Evolutionary conservation across 2,329 filamentous ascomycete species (phyloP), one percentile per base, ranked within the genome.

Genomic region (Arthroderma uncinatum): DNA sequence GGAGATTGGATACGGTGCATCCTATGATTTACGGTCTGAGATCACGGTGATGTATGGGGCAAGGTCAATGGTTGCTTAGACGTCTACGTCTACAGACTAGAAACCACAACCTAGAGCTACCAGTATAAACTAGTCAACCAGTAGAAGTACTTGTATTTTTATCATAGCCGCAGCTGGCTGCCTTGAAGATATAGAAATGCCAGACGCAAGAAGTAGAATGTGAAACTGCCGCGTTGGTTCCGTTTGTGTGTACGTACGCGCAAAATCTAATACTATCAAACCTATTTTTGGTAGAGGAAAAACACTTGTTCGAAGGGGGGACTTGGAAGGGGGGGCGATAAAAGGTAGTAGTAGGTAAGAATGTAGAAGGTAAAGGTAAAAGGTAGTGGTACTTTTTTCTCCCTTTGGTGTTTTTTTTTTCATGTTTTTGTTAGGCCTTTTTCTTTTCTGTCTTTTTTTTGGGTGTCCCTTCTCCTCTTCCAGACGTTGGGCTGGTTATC

Each of bases 261-360:
- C 23, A 48, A 48, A 48, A 48, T 48, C 44, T 48, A 48, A 48
- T 48, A 48, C 44, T 48, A 48, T 48, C 44, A 48, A 48, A 48
- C 44, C 44, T 48, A 48, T 48, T 48, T 48, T 48, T 30, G 44
- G 42, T 47, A 25, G 44, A 28, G 12, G 4, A 25, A 47, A 47
- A 48, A 48, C 19, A 48, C 44, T 23, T 21, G 21, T 48, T 28
- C 25, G 23, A 25, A 28, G n/a, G 44, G 25, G 23, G 23, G 23
- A n/a, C n/a, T 48, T 10, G 44, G 21, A n/a, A n/a, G 14, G 44
- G 23, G 23, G 21, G 8, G n/a, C 21, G 23, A n/a, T 30, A 30
- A 48, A 48, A 3, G 21, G 28, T 28, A 48, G 28, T 6, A 10
- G 19, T 19, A 28, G n/a, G 10, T 28, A 25, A n/a, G 14, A 23